Conservation (phyloP, 2,329 filamentous ascomycete genomes). For the Aspergillus cejpii region DNA sequence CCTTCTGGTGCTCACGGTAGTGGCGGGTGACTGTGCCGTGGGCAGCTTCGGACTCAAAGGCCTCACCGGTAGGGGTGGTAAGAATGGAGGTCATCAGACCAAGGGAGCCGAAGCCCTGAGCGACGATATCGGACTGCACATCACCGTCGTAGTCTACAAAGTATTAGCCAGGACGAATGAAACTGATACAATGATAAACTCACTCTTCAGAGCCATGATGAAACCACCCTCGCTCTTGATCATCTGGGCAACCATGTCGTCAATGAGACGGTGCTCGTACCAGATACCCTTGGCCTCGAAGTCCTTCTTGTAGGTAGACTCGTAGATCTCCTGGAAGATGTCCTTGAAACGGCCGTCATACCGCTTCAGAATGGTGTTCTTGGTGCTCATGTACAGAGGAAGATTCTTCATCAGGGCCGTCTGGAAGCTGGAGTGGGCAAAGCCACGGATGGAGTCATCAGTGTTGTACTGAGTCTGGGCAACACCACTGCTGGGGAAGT, state of each 20-base stretch:
- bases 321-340: slow-evolving; percentile 96
- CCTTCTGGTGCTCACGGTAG: slow-evolving; percentile 98
- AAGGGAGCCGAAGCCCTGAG: slow-evolving; percentile 95
- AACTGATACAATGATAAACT: slow-evolving; percentile 32
- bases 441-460: slow-evolving; percentile 86
- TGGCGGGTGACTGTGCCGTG: slow-evolving; percentile 98
- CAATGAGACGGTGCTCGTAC: slow-evolving; percentile 98
- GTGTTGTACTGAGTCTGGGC: slow-evolving; percentile 98
- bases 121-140: slow-evolving; percentile 96
- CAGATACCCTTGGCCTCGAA: slow-evolving; percentile 92
- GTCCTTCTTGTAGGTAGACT: slow-evolving; percentile 73
- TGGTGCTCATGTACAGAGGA: slow-evolving; percentile 99
- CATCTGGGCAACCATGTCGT: slow-evolving; percentile 99
- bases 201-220: slow-evolving; percentile 97
- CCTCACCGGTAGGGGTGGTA: slow-evolving; percentile 92
- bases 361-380: slow-evolving; percentile 99
- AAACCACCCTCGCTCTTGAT: slow-evolving; percentile 96
- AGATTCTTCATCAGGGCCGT: slow-evolving; percentile 78
- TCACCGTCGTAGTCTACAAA: slow-evolving; percentile 89
- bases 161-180: not conserved
- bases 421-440: slow-evolving; percentile 96
- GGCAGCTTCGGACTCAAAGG: slow-evolving; percentile 94
- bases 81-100: slow-evolving; percentile 98
- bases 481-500: slow-evolving; percentile 80
- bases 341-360: slow-evolving; percentile 99